phyloP scores from a whole-genome alignment of 768 basidiomycete genomes.

The Lentinula edodes region DNA sequence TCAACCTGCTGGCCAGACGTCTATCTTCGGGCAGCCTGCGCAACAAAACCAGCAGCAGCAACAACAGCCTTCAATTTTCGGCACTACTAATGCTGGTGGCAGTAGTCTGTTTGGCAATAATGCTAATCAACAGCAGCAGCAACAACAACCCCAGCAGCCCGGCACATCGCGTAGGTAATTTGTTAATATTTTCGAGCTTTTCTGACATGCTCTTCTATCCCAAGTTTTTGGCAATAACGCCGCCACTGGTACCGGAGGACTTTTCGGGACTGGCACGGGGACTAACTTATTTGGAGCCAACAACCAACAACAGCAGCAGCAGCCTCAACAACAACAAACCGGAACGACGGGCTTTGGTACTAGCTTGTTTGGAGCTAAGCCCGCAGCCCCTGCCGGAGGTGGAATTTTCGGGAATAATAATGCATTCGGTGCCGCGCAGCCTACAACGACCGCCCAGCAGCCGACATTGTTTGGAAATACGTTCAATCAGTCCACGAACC shows the following conservation, averaged over 20 bases:
- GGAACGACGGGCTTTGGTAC: constrained; percentile 14
- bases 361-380: constrained; percentile 41
- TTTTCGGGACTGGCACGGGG: constrained; percentile 31
- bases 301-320: constrained; percentile 28
- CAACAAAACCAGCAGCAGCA: constrained; percentile 14
- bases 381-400: constrained; percentile 26
- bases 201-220: constrained; percentile 1
- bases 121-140: constrained; percentile 27
- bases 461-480: constrained; percentile 44
- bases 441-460: constrained; percentile 24
- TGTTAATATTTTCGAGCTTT: neutral
- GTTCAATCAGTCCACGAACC: constrained; percentile 36
- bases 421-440: constrained; percentile 36
- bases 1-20: constrained; percentile 29
- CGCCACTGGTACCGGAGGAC: constrained; percentile 15
- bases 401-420: constrained; percentile 25
- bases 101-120: constrained; percentile 28
- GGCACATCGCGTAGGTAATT: constrained; percentile 22
- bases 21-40: constrained; percentile 13
- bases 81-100: constrained; percentile 10
- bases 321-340: constrained; percentile 31
- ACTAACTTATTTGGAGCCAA: constrained; percentile 25
- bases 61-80: constrained; percentile 12
- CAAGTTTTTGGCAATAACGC: constrained; percentile 32
- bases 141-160: constrained; percentile 24